phyloP scores from a whole-genome alignment of 148 eudicot genomes.

The Hydrangea macrophylla region DNA sequence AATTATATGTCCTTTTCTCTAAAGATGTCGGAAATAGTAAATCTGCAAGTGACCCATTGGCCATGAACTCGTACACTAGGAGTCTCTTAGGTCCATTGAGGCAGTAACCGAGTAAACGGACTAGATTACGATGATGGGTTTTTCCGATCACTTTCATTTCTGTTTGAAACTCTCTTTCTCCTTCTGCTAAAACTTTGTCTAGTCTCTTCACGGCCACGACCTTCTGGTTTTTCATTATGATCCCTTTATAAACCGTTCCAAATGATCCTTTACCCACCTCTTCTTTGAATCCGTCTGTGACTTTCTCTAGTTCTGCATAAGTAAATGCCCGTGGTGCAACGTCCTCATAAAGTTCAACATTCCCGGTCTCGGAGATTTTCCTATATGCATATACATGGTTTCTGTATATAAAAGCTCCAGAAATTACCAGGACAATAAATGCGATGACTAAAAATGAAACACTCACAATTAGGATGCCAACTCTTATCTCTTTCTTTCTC shows the following conservation, averaged over 20 bases:
- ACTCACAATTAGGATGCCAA: background rate
- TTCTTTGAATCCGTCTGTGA: slow-evolving; percentile 6
- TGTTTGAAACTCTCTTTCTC: slow-evolving; percentile 8
- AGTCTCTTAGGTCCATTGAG: slow-evolving; percentile 3
- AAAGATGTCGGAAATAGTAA: background rate
- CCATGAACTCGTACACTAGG: slow-evolving; percentile 11
- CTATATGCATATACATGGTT: background rate
- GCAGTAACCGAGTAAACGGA: slow-evolving; percentile 11
- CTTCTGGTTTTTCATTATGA: background rate
- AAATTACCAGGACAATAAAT: background rate
- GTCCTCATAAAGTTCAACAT: slow-evolving; percentile 8
- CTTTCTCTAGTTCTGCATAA: slow-evolving; percentile 7
- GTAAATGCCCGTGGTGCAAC: background rate
- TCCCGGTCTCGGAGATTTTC: background rate
- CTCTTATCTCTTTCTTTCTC: background rate
- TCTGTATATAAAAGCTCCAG: background rate
- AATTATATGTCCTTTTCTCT: background rate
- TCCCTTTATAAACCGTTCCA: slow-evolving; percentile 7
- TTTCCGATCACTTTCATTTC: slow-evolving; percentile 12
- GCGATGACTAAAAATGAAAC: background rate
- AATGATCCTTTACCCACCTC: slow-evolving; percentile 13
- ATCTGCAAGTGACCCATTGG: slow-evolving; percentile 10
- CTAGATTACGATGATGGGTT: slow-evolving; percentile 13
- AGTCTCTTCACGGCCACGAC: slow-evolving; percentile 12
- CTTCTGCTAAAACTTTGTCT: slow-evolving; percentile 1